phyloP scores from a whole-genome alignment of 2,329 filamentous ascomycete genomes.

The Trichoderma asperellum region DNA sequence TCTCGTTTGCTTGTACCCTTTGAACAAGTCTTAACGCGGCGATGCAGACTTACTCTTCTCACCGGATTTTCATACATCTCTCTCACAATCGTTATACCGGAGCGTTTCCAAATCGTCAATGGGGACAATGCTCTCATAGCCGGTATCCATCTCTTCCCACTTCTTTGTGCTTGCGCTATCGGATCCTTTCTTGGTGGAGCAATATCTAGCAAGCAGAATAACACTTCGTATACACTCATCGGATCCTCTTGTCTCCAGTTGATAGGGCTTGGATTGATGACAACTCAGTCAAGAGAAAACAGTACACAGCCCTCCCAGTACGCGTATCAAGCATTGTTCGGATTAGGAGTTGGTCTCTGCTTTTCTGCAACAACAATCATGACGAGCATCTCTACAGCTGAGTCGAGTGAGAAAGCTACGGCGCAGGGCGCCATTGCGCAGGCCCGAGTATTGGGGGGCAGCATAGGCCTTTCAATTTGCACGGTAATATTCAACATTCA shows the following conservation, averaged over 20 bases:
- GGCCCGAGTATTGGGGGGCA: constrained; percentile 62
- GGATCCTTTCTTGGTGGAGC: constrained; percentile 60
- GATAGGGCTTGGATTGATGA: constrained; percentile 56
- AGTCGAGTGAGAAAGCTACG: constrained; percentile 56
- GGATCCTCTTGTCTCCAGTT: constrained; percentile 56
- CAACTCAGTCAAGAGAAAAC: constrained; percentile 44
- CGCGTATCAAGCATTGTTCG: constrained; percentile 60
- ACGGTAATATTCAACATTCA: constrained; percentile 61
- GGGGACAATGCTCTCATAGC: constrained; percentile 56
- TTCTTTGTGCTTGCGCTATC: constrained; percentile 60
- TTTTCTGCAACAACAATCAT: constrained; percentile 62
- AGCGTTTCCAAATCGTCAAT: constrained; percentile 64
- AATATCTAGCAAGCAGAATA: constrained; percentile 57
- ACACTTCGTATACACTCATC: constrained; percentile 56
- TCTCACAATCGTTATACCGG: constrained; percentile 61
- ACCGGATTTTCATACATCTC: constrained; percentile 62
- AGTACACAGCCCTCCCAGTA: constrained; percentile 51
- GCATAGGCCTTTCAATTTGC: constrained; percentile 61
- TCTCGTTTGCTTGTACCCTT: background rate
- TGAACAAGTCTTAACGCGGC: constrained; percentile 29
- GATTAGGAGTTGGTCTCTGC: constrained; percentile 62
- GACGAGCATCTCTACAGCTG: constrained; percentile 56
- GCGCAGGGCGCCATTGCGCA: constrained; percentile 65
- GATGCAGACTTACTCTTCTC: constrained; percentile 56
- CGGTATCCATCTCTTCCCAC: constrained; percentile 61